Conservation (phyloP, 2,329 filamentous ascomycete genomes). For the Magnaporthales sp. region DNA sequence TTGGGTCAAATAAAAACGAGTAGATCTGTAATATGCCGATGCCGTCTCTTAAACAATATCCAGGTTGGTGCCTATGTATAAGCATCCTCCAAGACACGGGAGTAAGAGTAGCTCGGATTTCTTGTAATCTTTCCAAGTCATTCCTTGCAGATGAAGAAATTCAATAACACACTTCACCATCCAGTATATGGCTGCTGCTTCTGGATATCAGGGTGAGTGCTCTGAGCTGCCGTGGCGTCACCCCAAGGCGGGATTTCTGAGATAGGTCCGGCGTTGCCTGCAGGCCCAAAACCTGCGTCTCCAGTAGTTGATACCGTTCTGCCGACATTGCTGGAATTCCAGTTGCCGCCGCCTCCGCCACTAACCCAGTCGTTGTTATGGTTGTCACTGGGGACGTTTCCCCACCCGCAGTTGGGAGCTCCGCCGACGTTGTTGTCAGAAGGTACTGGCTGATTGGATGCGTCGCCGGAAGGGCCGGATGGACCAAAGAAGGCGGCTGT, state of each 20-base stretch:
- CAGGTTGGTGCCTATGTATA: too few relatives aligned
- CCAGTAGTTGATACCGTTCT: constrained; percentile 3
- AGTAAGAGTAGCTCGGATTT: too few relatives aligned
- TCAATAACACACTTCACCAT: background rate
- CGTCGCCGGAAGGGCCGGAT: background rate
- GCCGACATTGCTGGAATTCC: background rate
- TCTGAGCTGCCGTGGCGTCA: constrained; percentile 11
- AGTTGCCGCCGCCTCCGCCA: background rate
- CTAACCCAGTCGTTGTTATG: constrained; percentile 1
- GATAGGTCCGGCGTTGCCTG: constrained; percentile 1
- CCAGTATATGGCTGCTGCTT: background rate
- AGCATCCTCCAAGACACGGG: too few relatives aligned
- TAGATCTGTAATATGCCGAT: too few relatives aligned
- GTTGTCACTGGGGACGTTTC: constrained; percentile 1
- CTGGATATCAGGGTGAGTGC: constrained; percentile 1
- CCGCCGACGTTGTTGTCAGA: background rate
- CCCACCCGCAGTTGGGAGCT: background rate
- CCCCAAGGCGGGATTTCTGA: constrained; percentile 7
- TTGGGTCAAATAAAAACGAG: too few relatives aligned
- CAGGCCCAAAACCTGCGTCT: constrained; percentile 1
- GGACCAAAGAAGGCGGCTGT: background rate
- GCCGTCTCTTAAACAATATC: too few relatives aligned
- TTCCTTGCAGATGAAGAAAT: too few relatives aligned
- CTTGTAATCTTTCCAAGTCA: too few relatives aligned
- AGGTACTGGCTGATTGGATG: background rate